Evolutionary conservation across 768 basidiomycete species (phyloP), one percentile per base, ranked within the genome.

Genomic region (Leccinum longicurvipes): DNA sequence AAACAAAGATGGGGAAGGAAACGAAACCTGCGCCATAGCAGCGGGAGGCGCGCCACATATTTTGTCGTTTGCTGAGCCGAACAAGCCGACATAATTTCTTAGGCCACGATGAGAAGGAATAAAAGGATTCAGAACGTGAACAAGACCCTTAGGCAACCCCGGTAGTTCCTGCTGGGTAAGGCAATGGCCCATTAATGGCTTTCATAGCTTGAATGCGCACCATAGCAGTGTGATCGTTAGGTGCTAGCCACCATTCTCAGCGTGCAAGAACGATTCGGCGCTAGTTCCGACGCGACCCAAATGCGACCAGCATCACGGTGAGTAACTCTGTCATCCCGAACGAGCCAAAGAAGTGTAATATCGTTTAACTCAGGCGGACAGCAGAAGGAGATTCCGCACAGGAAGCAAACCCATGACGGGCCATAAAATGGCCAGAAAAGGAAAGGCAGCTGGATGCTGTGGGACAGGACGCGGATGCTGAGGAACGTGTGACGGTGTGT

Each of bases 401-500:
- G 59, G 29, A 61, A 53, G 49, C 15, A 23, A 36, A 36, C 34
- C 12, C 17, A 8, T 24, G 24, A n/a, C n/a, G n/a, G n/a, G n/a
- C n/a, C n/a, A n/a, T n/a, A n/a, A 25, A 11, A 28, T 49, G 11
- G 28, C 58, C 15, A 2, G 7, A 63, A 64, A 53, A 42, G 54
- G 55, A 51, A 50, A 42, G 57, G 46, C 31, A 42, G 41, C 32
- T 21, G 19, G 17, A 27, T 34, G 45, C 54, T 41, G 41, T 48
- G 47, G 8, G 47, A 12, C 9, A 27, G 29, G 45, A 10, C 19
- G 34, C 17, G 15, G 28, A 12, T 19, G 34, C 2, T 28, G 46
- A 60, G 6, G 50, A 66, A 58, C 49, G 63, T 65, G 62, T 47
- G 57, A 36, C 6, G 39, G 7, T 55, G 10, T 59, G 58, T 58